A percentile compares a stretch with the other conserved stretches of the same genome.
These are phyloP conservation scores for Sechiopsis laciniata DNA, from an alignment of 306 rosid species.

Conservation along the genomic window DNA sequence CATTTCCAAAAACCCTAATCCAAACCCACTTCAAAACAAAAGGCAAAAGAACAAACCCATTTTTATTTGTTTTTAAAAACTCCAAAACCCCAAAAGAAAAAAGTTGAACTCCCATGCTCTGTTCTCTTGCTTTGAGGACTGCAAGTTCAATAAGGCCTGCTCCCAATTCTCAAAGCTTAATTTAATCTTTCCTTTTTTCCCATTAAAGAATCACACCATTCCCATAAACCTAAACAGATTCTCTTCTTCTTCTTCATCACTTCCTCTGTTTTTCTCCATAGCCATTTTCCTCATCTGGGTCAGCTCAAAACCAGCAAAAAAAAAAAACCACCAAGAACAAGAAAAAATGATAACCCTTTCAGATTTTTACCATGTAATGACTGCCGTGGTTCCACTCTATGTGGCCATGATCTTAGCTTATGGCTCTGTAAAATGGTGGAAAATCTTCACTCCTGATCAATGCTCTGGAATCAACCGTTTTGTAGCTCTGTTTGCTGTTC, in stretches of 20 bases:
- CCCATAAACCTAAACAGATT: too few species aligned
- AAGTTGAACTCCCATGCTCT: slow-evolving; percentile 15
- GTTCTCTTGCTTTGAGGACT: slow-evolving; percentile 21
- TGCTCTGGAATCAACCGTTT: too few species aligned
- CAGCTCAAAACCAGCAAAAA: not conserved
- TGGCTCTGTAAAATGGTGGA: too few species aligned
- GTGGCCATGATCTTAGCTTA: too few species aligned
- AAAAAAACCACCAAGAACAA: not conserved
- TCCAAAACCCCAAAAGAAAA: not conserved
- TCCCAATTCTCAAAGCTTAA: slow-evolving; percentile 21
- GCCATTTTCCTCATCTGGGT: slow-evolving; percentile 19
- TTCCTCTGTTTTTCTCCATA: not conserved
- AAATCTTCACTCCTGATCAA: too few species aligned
- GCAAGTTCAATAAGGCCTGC: slow-evolving; percentile 21
- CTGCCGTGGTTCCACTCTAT: too few species aligned
- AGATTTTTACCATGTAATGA: too few species aligned
- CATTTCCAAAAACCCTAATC: slow-evolving; percentile 21
- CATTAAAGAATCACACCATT: not conserved
- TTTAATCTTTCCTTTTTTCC: not conserved
- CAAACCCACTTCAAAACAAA: slow-evolving; percentile 5
- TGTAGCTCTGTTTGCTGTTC: too few species aligned
- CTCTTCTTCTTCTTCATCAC: slow-evolving; percentile 20
- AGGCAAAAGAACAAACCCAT: not conserved
- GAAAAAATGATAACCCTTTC: too few species aligned
- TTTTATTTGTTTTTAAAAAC: not conserved